Evolutionary conservation across 192 early-diverging fungal species (phyloP).

Genomic region (Borealophlyctis nickersoniae): DNA sequence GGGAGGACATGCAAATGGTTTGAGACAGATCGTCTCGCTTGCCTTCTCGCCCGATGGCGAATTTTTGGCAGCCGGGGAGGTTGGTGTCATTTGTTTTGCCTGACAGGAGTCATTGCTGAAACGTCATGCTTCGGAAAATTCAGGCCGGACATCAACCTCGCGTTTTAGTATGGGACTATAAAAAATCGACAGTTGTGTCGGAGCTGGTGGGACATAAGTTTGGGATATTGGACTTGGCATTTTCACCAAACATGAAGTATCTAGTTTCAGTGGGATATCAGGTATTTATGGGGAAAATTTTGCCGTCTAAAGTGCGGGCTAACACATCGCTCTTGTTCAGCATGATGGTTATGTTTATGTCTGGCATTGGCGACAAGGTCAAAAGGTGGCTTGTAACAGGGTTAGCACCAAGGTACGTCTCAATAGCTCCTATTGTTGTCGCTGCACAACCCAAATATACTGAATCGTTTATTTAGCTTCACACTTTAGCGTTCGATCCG

Average conservation of each 20-base stretch:
- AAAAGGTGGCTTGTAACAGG: constrained; percentile 58
- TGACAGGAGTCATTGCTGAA: background rate
- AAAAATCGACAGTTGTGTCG: constrained; percentile 50
- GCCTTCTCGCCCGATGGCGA: constrained; percentile 68
- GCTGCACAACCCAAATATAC: constrained; percentile 7
- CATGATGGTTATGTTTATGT: constrained; percentile 78
- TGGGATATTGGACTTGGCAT: constrained; percentile 64
- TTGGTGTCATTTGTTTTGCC: constrained; percentile 30
- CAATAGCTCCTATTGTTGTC: too few relatives aligned
- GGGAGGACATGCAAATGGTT: background rate
- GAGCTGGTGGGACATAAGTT: constrained; percentile 76
- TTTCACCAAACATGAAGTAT: constrained; percentile 67
- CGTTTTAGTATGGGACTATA: constrained; percentile 73
- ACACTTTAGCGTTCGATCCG: constrained; percentile 60
- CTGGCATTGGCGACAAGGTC: constrained; percentile 75
- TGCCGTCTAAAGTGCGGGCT: background rate
- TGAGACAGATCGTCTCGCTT: constrained; percentile 71
- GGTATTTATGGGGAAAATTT: constrained; percentile 35
- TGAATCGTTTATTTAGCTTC: constrained; percentile 3
- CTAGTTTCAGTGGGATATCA: constrained; percentile 75
- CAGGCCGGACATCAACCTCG: constrained; percentile 76
- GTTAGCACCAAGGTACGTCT: constrained; percentile 54
- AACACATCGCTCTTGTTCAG: constrained; percentile 28
- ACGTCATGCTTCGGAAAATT: too few relatives aligned
- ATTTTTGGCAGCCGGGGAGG: constrained; percentile 75